Percentiles rank a stretch among this genome's conserved stretches.
These are phyloP conservation scores for Lathyrus oleraceus DNA, from an alignment of 306 rosid genomes.

Conservation along the genomic window DNA sequence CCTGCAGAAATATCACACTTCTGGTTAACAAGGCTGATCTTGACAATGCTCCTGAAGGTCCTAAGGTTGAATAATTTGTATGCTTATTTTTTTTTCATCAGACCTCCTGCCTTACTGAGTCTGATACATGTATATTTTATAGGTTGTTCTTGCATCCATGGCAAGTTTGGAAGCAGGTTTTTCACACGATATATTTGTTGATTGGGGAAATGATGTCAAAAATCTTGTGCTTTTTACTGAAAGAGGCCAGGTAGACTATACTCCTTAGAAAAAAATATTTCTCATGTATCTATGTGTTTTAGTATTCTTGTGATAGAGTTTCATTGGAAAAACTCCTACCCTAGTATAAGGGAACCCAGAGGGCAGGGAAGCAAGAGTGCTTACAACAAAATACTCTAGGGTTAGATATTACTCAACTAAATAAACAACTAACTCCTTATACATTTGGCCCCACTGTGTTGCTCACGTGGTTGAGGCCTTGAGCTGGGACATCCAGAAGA, in stretches of 20 bases:
- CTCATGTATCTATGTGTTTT: slow-evolving; percentile 21
- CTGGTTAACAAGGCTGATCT: slow-evolving; percentile 77
- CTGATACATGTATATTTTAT: slow-evolving; percentile 31
- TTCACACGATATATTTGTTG: slow-evolving; percentile 94
- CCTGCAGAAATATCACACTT: slow-evolving; percentile 71
- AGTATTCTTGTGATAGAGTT: slow-evolving; percentile 13
- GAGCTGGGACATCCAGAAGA: background rate
- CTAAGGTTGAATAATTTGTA: slow-evolving; percentile 63
- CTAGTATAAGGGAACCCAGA: slow-evolving; percentile 8
- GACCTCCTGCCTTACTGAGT: slow-evolving; percentile 5
- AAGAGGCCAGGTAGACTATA: slow-evolving; percentile 87
- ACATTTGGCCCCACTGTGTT: background rate
- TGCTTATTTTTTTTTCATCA: slow-evolving; percentile 29
- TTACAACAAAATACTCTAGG: slow-evolving; percentile 2
- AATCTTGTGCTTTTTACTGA: slow-evolving; percentile 92
- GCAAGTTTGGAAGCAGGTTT: slow-evolving; percentile 99
- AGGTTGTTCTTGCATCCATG: slow-evolving; percentile 98
- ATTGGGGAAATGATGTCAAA: slow-evolving; percentile 78
- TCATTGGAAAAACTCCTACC: background rate
- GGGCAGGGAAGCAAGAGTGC: background rate
- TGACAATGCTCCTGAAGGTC: slow-evolving; percentile 90
- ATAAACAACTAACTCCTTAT: background rate
- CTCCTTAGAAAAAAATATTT: slow-evolving; percentile 3
- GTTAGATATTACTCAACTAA: background rate
- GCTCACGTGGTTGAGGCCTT: background rate